These are phyloP conservation scores for Umbelopsis sp. DNA, from an alignment of 192 early-diverging fungal genomes.

Conservation along the genomic window DNA sequence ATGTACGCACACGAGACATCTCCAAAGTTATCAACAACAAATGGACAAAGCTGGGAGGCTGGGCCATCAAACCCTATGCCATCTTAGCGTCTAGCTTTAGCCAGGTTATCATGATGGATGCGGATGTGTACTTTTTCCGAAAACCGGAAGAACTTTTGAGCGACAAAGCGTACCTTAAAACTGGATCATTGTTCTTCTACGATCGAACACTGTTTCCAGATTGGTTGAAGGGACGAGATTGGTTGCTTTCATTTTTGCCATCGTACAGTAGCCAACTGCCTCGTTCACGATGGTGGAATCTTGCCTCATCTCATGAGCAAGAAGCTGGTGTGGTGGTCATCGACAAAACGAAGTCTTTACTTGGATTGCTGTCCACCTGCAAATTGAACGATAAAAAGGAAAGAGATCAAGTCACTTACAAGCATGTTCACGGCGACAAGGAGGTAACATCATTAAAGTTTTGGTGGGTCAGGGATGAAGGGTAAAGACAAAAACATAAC, in stretches of 20 bases:
- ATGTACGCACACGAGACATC: conserved; percentile 42
- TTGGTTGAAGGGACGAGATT: conserved; percentile 36
- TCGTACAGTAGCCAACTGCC: conserved; percentile 44
- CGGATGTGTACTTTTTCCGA: conserved; percentile 69
- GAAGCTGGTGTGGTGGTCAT: conserved; percentile 65
- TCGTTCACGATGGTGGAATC: conserved; percentile 44
- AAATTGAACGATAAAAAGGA: conserved; percentile 57
- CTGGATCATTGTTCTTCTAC: conserved; percentile 63
- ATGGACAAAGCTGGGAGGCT: conserved; percentile 52
- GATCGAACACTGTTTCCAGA: conserved; percentile 60
- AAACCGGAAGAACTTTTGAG: conserved; percentile 56
- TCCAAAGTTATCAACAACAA: conserved; percentile 44
- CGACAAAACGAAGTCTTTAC: conserved; percentile 52
- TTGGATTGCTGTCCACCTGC: conserved; percentile 57
- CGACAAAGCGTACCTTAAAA: conserved; percentile 48
- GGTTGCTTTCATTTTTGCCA: conserved; percentile 56
- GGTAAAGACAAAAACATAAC: conserved; percentile 1
- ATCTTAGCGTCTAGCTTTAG: conserved; percentile 62
- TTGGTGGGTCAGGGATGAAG: neutral
- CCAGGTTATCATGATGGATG: conserved; percentile 69
- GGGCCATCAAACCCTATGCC: conserved; percentile 73
- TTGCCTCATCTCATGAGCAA: conserved; percentile 54
- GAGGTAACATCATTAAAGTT: conserved; percentile 39
- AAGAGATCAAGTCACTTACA: conserved; percentile 53
- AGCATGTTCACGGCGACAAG: conserved; percentile 64